Percentiles rank a stretch among this genome's conserved stretches.
Conservation (phyloP, 2,329 filamentous ascomycete genomes). For the Aphanoascus verrucosus region DNA sequence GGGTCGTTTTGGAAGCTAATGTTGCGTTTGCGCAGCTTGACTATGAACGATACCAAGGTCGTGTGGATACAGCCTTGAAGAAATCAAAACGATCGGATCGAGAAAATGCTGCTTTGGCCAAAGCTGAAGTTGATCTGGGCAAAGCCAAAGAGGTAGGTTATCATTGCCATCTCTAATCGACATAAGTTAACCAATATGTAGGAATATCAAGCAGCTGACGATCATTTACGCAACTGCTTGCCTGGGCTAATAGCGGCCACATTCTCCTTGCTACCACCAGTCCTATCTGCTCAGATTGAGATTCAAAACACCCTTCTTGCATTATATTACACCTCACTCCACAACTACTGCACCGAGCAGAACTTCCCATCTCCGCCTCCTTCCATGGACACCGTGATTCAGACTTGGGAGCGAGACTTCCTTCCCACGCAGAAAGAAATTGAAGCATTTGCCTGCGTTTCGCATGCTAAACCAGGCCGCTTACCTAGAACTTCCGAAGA, state of each 20-base stretch:
- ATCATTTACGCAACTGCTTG: slow-evolving; percentile 59
- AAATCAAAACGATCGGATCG: slow-evolving; percentile 61
- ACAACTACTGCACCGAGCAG: slow-evolving; percentile 60
- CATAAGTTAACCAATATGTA: slow-evolving; percentile 25
- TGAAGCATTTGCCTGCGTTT: slow-evolving; percentile 55
- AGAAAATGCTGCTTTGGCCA: slow-evolving; percentile 60
- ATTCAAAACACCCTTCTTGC: slow-evolving; percentile 69
- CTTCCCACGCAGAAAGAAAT: slow-evolving; percentile 54
- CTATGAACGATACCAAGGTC: slow-evolving; percentile 65
- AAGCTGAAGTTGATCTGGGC: slow-evolving; percentile 60
- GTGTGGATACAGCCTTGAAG: slow-evolving; percentile 56
- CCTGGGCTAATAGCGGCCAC: slow-evolving; percentile 60
- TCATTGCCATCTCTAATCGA: neutral
- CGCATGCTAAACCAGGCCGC: slow-evolving; percentile 55
- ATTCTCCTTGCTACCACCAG: slow-evolving; percentile 61
- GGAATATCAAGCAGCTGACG: slow-evolving; percentile 65
- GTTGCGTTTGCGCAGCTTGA: slow-evolving; percentile 45
- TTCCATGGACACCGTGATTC: slow-evolving; percentile 59
- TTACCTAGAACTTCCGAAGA: slow-evolving; percentile 44
- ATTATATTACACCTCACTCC: slow-evolving; percentile 65
- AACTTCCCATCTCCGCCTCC: slow-evolving; percentile 62
- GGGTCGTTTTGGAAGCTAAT: neutral
- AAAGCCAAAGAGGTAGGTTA: slow-evolving; percentile 50
- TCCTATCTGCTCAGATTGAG: slow-evolving; percentile 59
- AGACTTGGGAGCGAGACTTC: slow-evolving; percentile 54